These are phyloP conservation scores for Candida nonsorbophila DNA, from an alignment of 805 yeast genomes.

Conservation along the genomic window DNA sequence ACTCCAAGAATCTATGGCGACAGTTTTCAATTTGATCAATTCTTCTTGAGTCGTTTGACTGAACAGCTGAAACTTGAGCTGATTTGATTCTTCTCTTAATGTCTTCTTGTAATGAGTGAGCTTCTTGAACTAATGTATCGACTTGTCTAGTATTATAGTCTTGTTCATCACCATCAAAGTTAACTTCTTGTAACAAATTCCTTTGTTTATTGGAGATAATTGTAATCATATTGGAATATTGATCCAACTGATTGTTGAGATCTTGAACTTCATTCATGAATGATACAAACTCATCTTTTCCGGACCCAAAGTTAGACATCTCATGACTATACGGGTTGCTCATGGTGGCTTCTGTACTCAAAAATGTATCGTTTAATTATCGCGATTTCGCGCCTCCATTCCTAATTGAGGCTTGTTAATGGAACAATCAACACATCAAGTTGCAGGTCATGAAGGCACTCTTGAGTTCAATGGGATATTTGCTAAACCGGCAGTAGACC, in stretches of 20 bases:
- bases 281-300: slow-evolving; percentile 38
- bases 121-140: slow-evolving; percentile 71
- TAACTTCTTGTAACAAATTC: slow-evolving; percentile 36
- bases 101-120: slow-evolving; percentile 68
- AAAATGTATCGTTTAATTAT: too few species aligned
- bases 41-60: slow-evolving; percentile 62
- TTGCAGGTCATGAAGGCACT: slow-evolving; percentile 91
- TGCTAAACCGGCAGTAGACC: slow-evolving; percentile 58
- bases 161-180: slow-evolving; percentile 36
- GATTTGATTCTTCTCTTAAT: slow-evolving; percentile 74
- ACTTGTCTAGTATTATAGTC: slow-evolving; percentile 67
- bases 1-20: slow-evolving; percentile 76
- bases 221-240: slow-evolving; percentile 32
- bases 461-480: slow-evolving; percentile 62
- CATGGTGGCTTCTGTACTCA: too few species aligned
- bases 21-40: slow-evolving; percentile 86
- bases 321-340: slow-evolving; percentile 31
- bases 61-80: slow-evolving; percentile 64
- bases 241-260: slow-evolving; percentile 37
- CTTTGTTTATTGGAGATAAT: slow-evolving; percentile 37
- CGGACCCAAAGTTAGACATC: slow-evolving; percentile 18
- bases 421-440: slow-evolving; percentile 48
- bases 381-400: too few species aligned
- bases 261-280: slow-evolving; percentile 43
- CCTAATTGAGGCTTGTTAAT: too few species aligned